Percentiles rank a stretch among this genome's conserved stretches.
Evolutionary conservation across 257 asterid species (phyloP).

Genomic region (Thymus quinquecostatus): DNA sequence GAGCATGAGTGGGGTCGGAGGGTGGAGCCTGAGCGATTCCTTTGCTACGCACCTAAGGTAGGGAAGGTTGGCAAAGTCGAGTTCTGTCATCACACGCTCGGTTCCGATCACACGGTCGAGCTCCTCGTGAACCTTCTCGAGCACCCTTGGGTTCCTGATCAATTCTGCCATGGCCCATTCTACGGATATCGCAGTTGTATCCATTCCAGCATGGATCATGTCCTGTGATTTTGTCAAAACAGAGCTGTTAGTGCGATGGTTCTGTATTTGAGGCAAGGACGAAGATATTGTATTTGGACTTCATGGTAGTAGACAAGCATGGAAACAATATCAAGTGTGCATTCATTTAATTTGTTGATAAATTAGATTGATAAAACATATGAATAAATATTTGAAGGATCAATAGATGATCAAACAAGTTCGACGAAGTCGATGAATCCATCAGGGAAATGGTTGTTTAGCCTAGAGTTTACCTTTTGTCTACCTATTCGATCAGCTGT

Average conservation of each 20-base stretch:
- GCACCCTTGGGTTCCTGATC: constrained; percentile 31
- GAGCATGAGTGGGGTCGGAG: constrained; percentile 34
- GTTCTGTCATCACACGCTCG: constrained; percentile 24
- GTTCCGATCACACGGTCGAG: constrained; percentile 25
- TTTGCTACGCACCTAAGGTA: constrained; percentile 28
- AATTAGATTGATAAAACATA: too few species aligned
- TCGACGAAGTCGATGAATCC: too few species aligned
- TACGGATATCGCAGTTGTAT: constrained; percentile 23
- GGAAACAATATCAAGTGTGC: too few species aligned
- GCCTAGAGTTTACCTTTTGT: too few species aligned
- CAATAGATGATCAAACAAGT: too few species aligned
- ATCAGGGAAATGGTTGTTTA: too few species aligned
- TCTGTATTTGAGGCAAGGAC: neutral
- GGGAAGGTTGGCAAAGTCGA: constrained; percentile 28
- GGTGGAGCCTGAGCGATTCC: constrained; percentile 31
- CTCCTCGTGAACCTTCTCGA: constrained; percentile 28
- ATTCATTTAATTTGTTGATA: too few species aligned
- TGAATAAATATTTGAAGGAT: too few species aligned
- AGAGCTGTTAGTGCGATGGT: neutral
- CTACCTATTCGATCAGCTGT: too few species aligned
- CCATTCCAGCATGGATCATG: constrained; percentile 34
- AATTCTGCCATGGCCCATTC: constrained; percentile 36
- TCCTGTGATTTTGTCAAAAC: constrained; percentile 18
- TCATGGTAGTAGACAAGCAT: neutral
- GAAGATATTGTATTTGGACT: neutral